Evolutionary conservation across 2,329 filamentous ascomycete genomes (phyloP).

Genomic region (Claviceps monticola): DNA sequence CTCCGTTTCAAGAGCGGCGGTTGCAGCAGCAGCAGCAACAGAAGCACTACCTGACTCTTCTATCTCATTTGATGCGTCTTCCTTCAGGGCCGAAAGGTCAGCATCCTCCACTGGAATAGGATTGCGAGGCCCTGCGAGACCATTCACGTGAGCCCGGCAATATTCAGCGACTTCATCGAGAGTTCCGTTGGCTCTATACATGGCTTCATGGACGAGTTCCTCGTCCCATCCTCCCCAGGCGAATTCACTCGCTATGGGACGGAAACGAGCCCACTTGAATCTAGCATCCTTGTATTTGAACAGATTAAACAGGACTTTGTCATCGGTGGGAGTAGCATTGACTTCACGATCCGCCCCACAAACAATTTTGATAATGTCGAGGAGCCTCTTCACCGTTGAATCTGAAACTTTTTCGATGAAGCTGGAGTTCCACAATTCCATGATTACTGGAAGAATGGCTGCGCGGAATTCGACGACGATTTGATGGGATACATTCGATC

Average conservation of each 20-base stretch:
- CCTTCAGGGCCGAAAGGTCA: constrained; percentile 20
- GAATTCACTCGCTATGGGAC: constrained; percentile 19
- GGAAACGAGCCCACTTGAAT: constrained; percentile 32
- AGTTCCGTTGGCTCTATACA: constrained; percentile 69
- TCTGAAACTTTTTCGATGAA: constrained; percentile 71
- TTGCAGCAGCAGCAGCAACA: constrained; percentile 7
- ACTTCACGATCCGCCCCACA: constrained; percentile 65
- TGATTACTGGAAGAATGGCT: constrained; percentile 62
- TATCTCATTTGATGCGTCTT: constrained; percentile 11
- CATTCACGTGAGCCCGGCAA: constrained; percentile 47
- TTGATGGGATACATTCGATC: constrained; percentile 43
- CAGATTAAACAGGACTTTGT: constrained; percentile 23
- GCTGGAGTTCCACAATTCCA: constrained; percentile 71
- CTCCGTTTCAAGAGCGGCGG: constrained; percentile 18
- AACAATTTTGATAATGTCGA: constrained; percentile 72
- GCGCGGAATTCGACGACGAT: constrained; percentile 78
- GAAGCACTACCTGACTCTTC: constrained; percentile 12
- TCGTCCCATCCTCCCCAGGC: constrained; percentile 26
- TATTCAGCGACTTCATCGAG: constrained; percentile 53
- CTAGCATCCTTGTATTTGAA: constrained; percentile 29
- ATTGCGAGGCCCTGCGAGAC: constrained; percentile 46
- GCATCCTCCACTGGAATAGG: constrained; percentile 52
- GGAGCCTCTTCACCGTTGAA: constrained; percentile 61
- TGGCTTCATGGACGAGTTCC: constrained; percentile 59
- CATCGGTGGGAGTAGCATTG: constrained; percentile 47